Evolutionary conservation across 345 rosid genomes (phyloP), one percentile per base, ranked within the genome.

Genomic region (Euphorbia peplus): DNA sequence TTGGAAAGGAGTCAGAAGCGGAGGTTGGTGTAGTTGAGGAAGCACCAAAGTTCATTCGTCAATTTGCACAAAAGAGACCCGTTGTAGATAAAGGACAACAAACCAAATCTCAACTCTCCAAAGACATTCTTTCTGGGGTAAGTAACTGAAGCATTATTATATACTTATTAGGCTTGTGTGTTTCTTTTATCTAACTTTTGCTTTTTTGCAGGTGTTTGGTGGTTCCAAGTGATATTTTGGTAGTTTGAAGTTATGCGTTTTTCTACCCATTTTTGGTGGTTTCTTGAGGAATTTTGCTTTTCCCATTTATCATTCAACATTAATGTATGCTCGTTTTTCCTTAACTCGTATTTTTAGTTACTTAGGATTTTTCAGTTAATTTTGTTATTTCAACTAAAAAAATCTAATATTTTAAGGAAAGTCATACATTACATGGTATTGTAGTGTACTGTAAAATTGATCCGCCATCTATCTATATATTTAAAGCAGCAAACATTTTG

Each of bases 1-100:
- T 74, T 64, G 84, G 71, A 64, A 72, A 80, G 61, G 92, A 79
- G 37, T 73, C 88, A 0, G 82, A 68, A 52, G 59, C 76, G 3
- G 82, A 79, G 75, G 63, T 68, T 44, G 67, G 84, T 15, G 76
- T 47, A 41, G 59, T 25, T 46, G 84, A 78, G 26, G 87, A 32
- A 57, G 51, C 48, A 37, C 61, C 73, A 4, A 88, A 84, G 78
- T 70, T 73, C 50, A 63, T 86, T 72, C 93, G 89, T 18, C 82
- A 84, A 50, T 88, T 91, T 69, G 81, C 80, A 16, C 97, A 89
- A 85, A 91, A 77, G 76, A 80, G 78, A 74, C 86, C 97, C 30
- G 83, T 93, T 19, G 78, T 69, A 18, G 77, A 78, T 29, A 80
- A 79, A 68, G 52, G 79, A 28, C 64, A 79, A 70, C 69, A 83